Evolutionary conservation across 495 filamentous ascomycete species (phyloP), one percentile per base, ranked within the genome.

Genomic region (Daldinia vernicosa): DNA sequence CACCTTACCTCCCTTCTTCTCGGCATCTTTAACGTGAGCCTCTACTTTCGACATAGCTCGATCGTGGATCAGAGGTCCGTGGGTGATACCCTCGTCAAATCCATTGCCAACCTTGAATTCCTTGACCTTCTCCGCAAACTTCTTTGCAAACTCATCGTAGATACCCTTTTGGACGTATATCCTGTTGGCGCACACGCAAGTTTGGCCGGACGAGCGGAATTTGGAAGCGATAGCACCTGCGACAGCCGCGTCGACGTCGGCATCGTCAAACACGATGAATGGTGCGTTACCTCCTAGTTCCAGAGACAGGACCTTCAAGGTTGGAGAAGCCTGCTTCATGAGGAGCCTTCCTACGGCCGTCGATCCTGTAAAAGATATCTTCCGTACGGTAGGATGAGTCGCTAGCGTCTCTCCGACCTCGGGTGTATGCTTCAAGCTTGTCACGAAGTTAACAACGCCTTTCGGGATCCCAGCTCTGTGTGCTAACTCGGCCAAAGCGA

Each of bases 261-360:
- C 92, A 74, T 97, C 93, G 61, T 96, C 91, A 71, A 97, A 97
- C 17, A 97, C 92, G 60, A 97, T 96, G 81, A 97, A 96, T 1
- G 94, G 93, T 0, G 93, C 91, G 77, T 97, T 97, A 22, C 94
- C 94, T 53, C 94, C 94, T 0, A 97, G 86, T 75, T 97, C 94
- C 74, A 97, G 89, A 4, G 88, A 92, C 19, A 95, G 83, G 75
- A 95, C 93, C 84, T 97, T 97, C 61, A 97, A 81, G 0, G 92
- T 96, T 7, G 85, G 84, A 0, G 92, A 85, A 22, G 89, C 88
- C 81, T 96, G 94, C 79, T 90, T 89, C 90, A 94, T 94, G 26
- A 97, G 84, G 2, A 97, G 84, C 72, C 91, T 94, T 12, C 94
- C 94, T n/a, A 97, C 92, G 17, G 83, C 82, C 1, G 94, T 97